Evolutionary conservation across 2,329 filamentous ascomycete species (phyloP), one percentile per base, ranked within the genome.

Genomic region (Corniculantispora saksenae): DNA sequence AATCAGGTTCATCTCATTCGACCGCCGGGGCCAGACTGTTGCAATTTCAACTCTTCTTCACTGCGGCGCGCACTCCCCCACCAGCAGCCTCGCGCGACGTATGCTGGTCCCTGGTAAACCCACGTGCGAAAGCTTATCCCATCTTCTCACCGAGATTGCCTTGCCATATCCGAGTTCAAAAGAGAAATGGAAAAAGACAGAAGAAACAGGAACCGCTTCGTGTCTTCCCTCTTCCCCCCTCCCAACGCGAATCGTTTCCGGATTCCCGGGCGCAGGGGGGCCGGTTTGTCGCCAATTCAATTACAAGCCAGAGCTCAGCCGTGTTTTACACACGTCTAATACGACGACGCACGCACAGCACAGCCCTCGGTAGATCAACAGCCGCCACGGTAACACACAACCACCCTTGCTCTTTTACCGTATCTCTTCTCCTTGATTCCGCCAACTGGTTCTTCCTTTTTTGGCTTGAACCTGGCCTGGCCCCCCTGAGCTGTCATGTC

Each of bases 251-350:
- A 21, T 55, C 60, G n/a, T 62, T 54, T 62, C 50, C 60, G 50
- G 60, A n/a, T 21, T 45, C 50, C 60, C 38, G n/a, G 35, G 50
- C 23, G 54, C 60, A 62, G 60, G 60, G 60, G 60, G 50, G 47
- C 32, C 21, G 12, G n/a, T n/a, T n/a, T 38, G 9, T 51, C 21
- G 6, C 25, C 17, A 38, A 35, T 23, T 62, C 60, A 62, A 62
- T 62, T 23, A 15, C 35, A 45, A 45, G 60, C 60, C 48, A 25
- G 45, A 32, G 32, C 50, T 55, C 35, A 29, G 23, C 38, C 48
- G 55, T 62, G 60, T 35, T 47, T 35, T 15, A 17, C 7, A 17
- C 3, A 43, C 3, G 8, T 51, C n/a, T n/a, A n/a, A n/a, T n/a
- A n/a, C n/a, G n/a, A n/a, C n/a, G n/a, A n/a, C n/a, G n/a, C n/a